Evolutionary conservation across 257 asterid species (phyloP).

Genomic region (Ajuga chamaepitys): DNA sequence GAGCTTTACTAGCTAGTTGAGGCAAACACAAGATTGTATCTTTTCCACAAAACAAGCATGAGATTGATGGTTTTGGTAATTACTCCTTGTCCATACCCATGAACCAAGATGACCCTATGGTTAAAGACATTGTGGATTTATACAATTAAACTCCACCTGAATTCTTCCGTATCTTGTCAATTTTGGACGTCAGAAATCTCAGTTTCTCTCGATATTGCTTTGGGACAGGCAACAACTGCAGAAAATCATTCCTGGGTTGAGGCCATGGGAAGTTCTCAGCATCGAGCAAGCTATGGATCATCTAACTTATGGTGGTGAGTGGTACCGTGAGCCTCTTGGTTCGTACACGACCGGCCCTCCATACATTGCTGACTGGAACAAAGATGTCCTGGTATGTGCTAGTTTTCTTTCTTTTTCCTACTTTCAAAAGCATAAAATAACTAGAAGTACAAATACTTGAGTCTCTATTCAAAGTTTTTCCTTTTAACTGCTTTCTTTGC

Average conservation of each 20-base stretch:
- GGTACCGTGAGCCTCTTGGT: constrained; percentile 91
- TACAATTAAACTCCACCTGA: too few relatives aligned
- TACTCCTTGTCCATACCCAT: too few relatives aligned
- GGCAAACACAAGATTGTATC: too few relatives aligned
- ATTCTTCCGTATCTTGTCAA: too few relatives aligned
- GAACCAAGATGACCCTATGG: too few relatives aligned
- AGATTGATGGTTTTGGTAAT: too few relatives aligned
- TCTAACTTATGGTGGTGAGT: constrained; percentile 68
- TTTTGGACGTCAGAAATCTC: not conserved
- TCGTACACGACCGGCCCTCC: constrained; percentile 92
- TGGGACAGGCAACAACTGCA: constrained; percentile 52
- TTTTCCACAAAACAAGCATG: too few relatives aligned
- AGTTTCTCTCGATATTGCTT: not conserved
- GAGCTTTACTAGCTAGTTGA: too few relatives aligned
- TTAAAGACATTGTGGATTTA: too few relatives aligned
- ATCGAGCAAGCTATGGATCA: constrained; percentile 97
- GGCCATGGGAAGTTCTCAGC: constrained; percentile 99
- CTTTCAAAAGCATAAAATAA: not conserved
- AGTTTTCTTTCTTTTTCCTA: not conserved
- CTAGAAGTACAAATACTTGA: too few relatives aligned
- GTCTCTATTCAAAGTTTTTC: too few relatives aligned
- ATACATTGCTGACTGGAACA: constrained; percentile 59
- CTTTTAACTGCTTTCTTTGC: constrained; percentile 17
- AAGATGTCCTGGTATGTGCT: constrained; percentile 41
- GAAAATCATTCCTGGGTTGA: constrained; percentile 71